Base-by-base conservation (phyloP, 768 basidiomycete species). In the Russula olivacea region DNA sequence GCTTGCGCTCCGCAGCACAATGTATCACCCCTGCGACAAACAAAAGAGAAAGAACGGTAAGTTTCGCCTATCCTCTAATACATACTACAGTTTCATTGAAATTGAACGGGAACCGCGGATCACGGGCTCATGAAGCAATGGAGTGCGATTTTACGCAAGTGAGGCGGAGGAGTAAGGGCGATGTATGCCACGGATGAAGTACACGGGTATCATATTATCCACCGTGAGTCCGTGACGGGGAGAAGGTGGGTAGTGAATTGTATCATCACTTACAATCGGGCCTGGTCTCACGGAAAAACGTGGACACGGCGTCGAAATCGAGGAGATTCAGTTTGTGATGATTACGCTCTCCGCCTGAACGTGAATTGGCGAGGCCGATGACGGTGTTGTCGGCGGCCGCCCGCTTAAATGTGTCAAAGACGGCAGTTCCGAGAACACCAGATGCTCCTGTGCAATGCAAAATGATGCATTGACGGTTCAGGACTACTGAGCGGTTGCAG, bases 1-100 rank as follows among this genome's bases (percentile, higher is more conserved):
- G 93, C 49, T 94, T 78, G 64, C 96, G 77, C 75, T 98, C 95
- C 2, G 96, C 96, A 15, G 96, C 96, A 70, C 94, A 97, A 71
- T 98, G 96, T 17, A 98, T 85, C 43, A 98, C 84, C 85, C 88
- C 87, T 89, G 70, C 28, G 12, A 52, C n/a, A 5, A 28, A 25
- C 8, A 61, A 32, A n/a, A 34, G 32, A 28, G 7, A 50, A 7
- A 23, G 41, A 34, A 19, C 21, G 19, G 54, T 63, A 28, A 59
- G 57, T 23, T 41, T 30, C n/a, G 7, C 34, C 56, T 25, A 14
- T 23, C 50, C 23, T 25, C 11, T 2, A 34, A 34, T 12, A 34
- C 34, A 25, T 49, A 15, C 10, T 32, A 32, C 7, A 8, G 3
- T 10, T 6, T 21, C 30, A 30, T 19, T n/a, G 19, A 19, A 36